A percentile compares a stretch with the other conserved stretches of the same genome.
These are phyloP conservation scores for Xylaria arbuscula DNA, from an alignment of 2,329 filamentous ascomycete genomes.

Conservation along the genomic window DNA sequence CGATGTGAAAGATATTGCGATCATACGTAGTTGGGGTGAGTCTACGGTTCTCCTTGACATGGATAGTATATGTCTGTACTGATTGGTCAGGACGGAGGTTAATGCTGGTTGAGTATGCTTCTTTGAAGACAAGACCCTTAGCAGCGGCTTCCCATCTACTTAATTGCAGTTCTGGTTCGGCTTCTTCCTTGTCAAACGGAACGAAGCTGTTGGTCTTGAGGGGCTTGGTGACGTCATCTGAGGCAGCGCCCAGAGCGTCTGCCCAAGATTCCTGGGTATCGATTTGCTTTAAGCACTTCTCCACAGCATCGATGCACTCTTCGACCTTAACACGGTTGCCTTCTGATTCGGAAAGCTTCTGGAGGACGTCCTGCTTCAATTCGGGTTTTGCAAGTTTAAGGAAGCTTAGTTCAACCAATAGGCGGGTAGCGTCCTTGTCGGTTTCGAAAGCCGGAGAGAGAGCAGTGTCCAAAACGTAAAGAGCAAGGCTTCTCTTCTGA, in stretches of 20 bases:
- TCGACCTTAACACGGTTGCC: slow-evolving; percentile 61
- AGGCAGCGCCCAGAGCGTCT: slow-evolving; percentile 70
- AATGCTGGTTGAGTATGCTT: slow-evolving; percentile 82
- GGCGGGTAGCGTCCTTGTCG: slow-evolving; percentile 68
- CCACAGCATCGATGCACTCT: slow-evolving; percentile 74
- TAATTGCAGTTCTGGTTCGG: slow-evolving; percentile 72
- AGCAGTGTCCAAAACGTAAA: slow-evolving; percentile 81
- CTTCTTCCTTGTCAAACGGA: slow-evolving; percentile 79
- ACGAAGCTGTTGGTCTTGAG: slow-evolving; percentile 85
- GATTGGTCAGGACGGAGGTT: slow-evolving; percentile 85
- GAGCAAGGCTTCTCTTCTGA: slow-evolving; percentile 73
- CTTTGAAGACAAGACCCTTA: slow-evolving; percentile 91
- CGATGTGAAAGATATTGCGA: slow-evolving; percentile 99
- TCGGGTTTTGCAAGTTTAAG: slow-evolving; percentile 79
- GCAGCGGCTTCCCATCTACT: slow-evolving; percentile 85
- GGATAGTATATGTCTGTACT: slow-evolving; percentile 86
- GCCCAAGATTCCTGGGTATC: slow-evolving; percentile 86
- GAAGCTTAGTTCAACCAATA: slow-evolving; percentile 84
- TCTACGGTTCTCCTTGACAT: slow-evolving; percentile 94
- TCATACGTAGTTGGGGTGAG: slow-evolving; percentile 90
- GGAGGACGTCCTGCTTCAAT: slow-evolving; percentile 68
- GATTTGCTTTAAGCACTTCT: slow-evolving; percentile 75
- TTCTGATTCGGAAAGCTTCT: slow-evolving; percentile 72
- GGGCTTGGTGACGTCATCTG: slow-evolving; percentile 67
- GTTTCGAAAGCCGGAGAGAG: slow-evolving; percentile 75